Evolutionary conservation across 345 rosid species (phyloP).

Genomic region (Brassica incana): DNA sequence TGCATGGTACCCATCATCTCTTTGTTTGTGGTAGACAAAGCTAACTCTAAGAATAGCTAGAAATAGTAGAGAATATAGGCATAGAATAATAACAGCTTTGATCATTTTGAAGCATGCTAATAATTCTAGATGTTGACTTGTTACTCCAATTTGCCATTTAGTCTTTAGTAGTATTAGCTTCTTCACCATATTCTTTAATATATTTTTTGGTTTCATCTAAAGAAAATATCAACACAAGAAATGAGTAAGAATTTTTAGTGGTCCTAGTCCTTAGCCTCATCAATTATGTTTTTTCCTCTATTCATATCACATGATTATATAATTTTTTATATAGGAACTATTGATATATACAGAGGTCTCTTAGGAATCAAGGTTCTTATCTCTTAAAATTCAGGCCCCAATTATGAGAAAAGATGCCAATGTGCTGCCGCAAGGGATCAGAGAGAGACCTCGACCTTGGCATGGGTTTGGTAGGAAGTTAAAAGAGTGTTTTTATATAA

Average conservation of each 20-base stretch:
- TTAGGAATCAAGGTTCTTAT: background rate
- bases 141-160: slow-evolving; percentile 26
- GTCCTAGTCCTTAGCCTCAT: slow-evolving; percentile 36
- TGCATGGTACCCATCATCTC: slow-evolving; percentile 10
- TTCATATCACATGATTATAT: slow-evolving; percentile 32
- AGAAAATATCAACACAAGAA: slow-evolving; percentile 34
- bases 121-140: slow-evolving; percentile 54
- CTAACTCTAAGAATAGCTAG: slow-evolving; percentile 21
- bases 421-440: slow-evolving; percentile 11
- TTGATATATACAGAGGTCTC: background rate
- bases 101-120: slow-evolving; percentile 33
- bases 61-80: slow-evolving; percentile 20
- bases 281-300: slow-evolving; percentile 24
- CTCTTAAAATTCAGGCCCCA: background rate
- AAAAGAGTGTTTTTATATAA: background rate
- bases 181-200: slow-evolving; percentile 17
- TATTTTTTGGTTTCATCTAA: slow-evolving; percentile 25
- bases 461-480: slow-evolving; percentile 13
- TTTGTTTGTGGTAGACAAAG: slow-evolving; percentile 27
- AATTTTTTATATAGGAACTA: background rate
- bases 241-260: slow-evolving; percentile 41
- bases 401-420: background rate
- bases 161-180: slow-evolving; percentile 13
- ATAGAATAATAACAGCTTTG: slow-evolving; percentile 32
- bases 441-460: background rate